A percentile compares a stretch with the other conserved stretches of the same genome.
Evolutionary conservation across 148 eudicot genomes (phyloP).

Genomic region (Fagopyrum tataricum): DNA sequence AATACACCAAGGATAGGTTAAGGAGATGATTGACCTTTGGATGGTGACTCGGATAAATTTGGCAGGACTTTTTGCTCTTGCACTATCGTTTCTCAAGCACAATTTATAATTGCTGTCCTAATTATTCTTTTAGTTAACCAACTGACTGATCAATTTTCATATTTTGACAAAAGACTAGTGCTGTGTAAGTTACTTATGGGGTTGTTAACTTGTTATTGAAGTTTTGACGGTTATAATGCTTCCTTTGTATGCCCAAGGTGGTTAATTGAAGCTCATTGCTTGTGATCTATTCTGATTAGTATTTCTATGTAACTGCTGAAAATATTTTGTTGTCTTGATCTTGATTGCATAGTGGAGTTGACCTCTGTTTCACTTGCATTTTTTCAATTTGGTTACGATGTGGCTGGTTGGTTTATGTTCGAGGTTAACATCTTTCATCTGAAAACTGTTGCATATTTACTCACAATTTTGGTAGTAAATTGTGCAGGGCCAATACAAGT

Average conservation of each 20-base stretch:
- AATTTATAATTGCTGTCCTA: neutral
- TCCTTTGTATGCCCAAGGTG: neutral
- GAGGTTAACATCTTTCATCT: neutral
- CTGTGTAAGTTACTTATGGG: neutral
- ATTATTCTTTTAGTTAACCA: neutral
- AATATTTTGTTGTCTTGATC: neutral
- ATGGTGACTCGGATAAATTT: neutral
- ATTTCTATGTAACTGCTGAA: neutral
- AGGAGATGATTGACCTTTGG: neutral
- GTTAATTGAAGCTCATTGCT: neutral
- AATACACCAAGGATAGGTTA: neutral
- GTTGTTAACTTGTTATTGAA: neutral
- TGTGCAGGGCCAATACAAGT: constrained; percentile 96
- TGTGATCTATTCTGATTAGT: neutral
- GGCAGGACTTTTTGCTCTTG: neutral
- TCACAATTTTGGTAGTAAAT: constrained; percentile 15
- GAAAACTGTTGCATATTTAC: constrained; percentile 2
- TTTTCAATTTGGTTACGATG: neutral
- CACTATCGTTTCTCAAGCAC: neutral
- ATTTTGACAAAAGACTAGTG: neutral
- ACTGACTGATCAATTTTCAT: neutral
- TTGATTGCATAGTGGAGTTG: neutral
- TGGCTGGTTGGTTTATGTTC: neutral
- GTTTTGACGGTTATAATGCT: neutral
- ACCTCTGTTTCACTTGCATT: neutral